These are phyloP conservation scores for Aspergillus clavatus DNA, from an alignment of 2,329 filamentous ascomycete genomes.

Conservation along the genomic window DNA sequence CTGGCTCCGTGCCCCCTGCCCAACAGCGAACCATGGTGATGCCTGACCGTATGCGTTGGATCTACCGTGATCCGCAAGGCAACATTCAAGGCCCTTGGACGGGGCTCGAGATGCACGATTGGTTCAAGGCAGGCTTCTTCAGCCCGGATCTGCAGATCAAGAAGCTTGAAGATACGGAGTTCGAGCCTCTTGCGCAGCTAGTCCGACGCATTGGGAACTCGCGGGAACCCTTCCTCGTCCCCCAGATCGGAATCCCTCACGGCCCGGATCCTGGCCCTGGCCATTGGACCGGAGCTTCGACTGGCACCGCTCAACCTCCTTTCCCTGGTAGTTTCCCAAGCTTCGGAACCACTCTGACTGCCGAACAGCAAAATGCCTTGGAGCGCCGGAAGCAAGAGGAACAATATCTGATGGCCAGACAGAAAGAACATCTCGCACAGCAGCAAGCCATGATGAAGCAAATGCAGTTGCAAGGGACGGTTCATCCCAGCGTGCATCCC, in stretches of 20 bases:
- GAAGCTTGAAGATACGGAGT: constrained; percentile 88
- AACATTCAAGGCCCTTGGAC: constrained; percentile 92
- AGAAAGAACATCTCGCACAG: constrained; percentile 86
- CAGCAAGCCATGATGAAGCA: constrained; percentile 75
- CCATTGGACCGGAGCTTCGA: constrained; percentile 48
- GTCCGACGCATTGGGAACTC: constrained; percentile 96
- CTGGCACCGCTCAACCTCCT: constrained; percentile 70
- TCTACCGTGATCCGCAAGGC: constrained; percentile 91
- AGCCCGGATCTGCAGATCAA: constrained; percentile 90
- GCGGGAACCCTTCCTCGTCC: constrained; percentile 92
- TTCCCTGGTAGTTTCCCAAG: constrained; percentile 92
- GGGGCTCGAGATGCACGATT: constrained; percentile 97
- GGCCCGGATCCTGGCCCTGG: constrained; percentile 60
- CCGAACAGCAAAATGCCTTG: constrained; percentile 95
- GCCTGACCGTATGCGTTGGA: constrained; percentile 98
- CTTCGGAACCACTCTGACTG: constrained; percentile 92
- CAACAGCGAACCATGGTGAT: constrained; percentile 92
- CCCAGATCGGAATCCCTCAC: constrained; percentile 92
- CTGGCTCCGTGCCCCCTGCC: constrained; percentile 61
- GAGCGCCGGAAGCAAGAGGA: constrained; percentile 97
- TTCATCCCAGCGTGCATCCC: constrained; percentile 49
- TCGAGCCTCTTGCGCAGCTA: constrained; percentile 89
- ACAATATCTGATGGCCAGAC: constrained; percentile 91
- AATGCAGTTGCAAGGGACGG: constrained; percentile 57
- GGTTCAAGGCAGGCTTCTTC: constrained; percentile 99